Evolutionary conservation across 1,284 basidiomycete genomes (phyloP).

Genomic region (Omphalotus olearius): DNA sequence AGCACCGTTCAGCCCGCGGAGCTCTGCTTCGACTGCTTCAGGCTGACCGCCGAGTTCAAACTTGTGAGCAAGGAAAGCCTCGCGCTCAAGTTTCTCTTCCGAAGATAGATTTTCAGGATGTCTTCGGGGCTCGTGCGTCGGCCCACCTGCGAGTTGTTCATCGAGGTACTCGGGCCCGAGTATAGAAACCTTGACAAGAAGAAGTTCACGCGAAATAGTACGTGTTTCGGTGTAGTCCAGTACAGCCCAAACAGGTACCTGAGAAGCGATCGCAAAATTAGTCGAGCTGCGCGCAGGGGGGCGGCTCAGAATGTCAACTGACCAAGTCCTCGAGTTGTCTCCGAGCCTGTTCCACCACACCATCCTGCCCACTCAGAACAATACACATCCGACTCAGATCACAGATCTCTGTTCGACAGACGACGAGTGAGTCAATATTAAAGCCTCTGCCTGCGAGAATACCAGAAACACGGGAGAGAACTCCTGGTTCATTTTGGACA

Average conservation of each 20-base stretch:
- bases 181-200: conserved; percentile 92
- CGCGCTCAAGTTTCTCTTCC: conserved; percentile 57
- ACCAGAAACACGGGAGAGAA: conserved; percentile 95
- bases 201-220: conserved; percentile 83
- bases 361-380: conserved; percentile 94
- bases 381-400: conserved; percentile 99
- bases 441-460: conserved; percentile 97
- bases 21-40: conserved; percentile 23
- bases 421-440: conserved; percentile 99
- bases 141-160: conserved; percentile 78
- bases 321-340: conserved; percentile 93
- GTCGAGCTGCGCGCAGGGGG: conserved; percentile 1
- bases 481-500: conserved; percentile 99
- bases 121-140: conserved; percentile 70
- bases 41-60: conserved; percentile 61
- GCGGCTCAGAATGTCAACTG: conserved; percentile 25
- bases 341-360: conserved; percentile 95
- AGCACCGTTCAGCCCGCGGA: conserved; percentile 23
- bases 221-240: conserved; percentile 92
- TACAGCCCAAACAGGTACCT: conserved; percentile 98
- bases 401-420: conserved; percentile 96
- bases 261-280: conserved; percentile 10
- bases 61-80: conserved; percentile 66
- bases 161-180: conserved; percentile 97
- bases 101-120: conserved; percentile 19